Evolutionary conservation across 73 alveolate species (phyloP), one percentile per base, ranked within the genome.

Genomic region (Paramecium tetraurelia): DNA sequence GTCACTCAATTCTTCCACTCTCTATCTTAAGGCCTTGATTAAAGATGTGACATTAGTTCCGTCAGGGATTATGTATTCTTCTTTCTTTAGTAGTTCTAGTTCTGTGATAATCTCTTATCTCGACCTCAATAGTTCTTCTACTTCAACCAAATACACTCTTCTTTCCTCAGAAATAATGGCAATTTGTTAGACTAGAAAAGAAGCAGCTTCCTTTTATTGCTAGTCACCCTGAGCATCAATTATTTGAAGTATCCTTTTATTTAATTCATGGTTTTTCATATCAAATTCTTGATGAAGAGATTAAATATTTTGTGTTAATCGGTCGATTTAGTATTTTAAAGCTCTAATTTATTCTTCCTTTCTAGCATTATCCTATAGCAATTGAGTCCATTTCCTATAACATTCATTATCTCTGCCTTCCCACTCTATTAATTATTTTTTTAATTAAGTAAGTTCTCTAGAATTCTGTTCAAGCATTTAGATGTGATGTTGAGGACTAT

Each of bases 261-360:
- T 80, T 80, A 80, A 48, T 41, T 80, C 90, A 24, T 80, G 72
- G 20, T 80, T 80, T 44, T 35, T 80, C 57, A 10, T 0, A 80
- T 80, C 90, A 80, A 44, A 80, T 24, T 80, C 90, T 80, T 80
- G 10, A 48, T 80, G 57, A 24, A 80, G 29, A 24, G 46, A 20
- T 80, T 80, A 80, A 41, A 80, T 41, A 44, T 80, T 80, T 44
- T 33, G 10, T 10, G 57, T 80, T 41, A 40, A 48, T 80, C 90
- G 8, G 43, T 80, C 90, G 11, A 80, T 80, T 80, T 80, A 80
- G 12, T 38, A 80, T 80, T 80, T 41, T 48, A 80, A 43, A n/a
- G 75, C 90, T 80, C 72, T 80, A 20, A 80, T 41, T 80, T 80
- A 80, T 48, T 80, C 90, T 22, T 80, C 90, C 24, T 80, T 80